Evolutionary conservation across 768 basidiomycete genomes (phyloP).

Genomic region (Omphalotus guepiniiformis): DNA sequence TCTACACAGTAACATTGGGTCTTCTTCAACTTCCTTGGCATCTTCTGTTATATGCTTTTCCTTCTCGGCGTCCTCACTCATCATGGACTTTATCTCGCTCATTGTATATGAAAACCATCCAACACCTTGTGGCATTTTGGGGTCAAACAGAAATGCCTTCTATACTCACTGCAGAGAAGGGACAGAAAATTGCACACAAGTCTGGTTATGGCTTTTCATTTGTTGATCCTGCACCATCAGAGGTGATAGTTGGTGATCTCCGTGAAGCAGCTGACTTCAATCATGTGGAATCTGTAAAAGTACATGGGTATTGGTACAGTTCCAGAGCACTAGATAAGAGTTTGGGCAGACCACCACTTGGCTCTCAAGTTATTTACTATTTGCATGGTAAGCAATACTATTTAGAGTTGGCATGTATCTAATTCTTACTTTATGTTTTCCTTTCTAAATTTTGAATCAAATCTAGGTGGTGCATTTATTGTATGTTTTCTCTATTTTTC

Average conservation of each 20-base stretch:
- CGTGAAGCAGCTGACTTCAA: not conserved
- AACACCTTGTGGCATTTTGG: not conserved
- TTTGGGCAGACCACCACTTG: not conserved
- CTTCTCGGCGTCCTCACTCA: not conserved
- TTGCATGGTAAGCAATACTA: too few relatives aligned
- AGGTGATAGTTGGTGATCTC: not conserved
- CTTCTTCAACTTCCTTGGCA: not conserved
- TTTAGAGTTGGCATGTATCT: too few relatives aligned
- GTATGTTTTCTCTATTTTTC: too few relatives aligned
- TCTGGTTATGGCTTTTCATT: not conserved
- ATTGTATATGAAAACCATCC: not conserved
- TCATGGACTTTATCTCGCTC: not conserved
- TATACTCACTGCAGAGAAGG: not conserved
- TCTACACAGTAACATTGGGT: not conserved
- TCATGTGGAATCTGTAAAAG: not conserved
- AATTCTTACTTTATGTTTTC: too few relatives aligned
- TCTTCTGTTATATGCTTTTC: not conserved
- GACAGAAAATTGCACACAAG: not conserved
- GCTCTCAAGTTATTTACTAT: not conserved
- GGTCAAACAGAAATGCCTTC: not conserved
- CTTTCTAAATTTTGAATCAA: too few relatives aligned
- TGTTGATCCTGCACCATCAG: not conserved
- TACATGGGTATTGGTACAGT: not conserved
- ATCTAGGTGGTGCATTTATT: too few relatives aligned
- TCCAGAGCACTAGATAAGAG: not conserved